Percentiles rank a stretch among this genome's conserved stretches.
phyloP scores from a whole-genome alignment of 306 rosid genomes.

The Begonia fuchsioides region DNA sequence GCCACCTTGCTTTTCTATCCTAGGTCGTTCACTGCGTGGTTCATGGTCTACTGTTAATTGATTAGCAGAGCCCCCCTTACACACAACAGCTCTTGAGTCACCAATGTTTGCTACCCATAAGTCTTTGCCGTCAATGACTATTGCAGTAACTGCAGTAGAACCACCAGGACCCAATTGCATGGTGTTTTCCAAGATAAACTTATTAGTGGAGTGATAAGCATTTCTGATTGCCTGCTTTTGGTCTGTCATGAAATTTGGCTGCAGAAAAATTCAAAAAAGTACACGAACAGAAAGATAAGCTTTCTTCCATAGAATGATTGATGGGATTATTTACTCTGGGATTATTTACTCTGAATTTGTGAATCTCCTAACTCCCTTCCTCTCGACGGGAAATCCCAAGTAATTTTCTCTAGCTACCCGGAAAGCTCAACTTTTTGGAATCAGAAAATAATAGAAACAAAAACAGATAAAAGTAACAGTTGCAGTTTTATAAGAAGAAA shows the following conservation, averaged over 20 bases:
- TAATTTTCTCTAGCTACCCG: too few relatives aligned
- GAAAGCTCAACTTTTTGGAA: too few relatives aligned
- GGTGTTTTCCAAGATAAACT: conserved; percentile 5
- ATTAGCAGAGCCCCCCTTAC: conserved; percentile 4
- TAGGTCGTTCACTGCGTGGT: conserved; percentile 9
- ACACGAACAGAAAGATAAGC: neutral
- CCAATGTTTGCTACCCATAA: conserved; percentile 11
- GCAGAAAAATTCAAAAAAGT: neutral
- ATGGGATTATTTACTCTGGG: too few relatives aligned
- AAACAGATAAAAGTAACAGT: too few relatives aligned
- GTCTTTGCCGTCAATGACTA: conserved; percentile 9
- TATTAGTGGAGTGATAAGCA: conserved; percentile 8
- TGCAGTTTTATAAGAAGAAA: too few relatives aligned
- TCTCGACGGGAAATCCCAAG: too few relatives aligned
- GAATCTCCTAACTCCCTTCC: too few relatives aligned
- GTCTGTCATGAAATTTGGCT: conserved; percentile 4
- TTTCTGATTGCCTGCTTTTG: conserved; percentile 5
- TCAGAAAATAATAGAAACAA: too few relatives aligned
- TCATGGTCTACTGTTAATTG: conserved; percentile 12
- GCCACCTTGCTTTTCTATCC: conserved; percentile 12
- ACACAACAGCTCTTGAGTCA: conserved; percentile 10
- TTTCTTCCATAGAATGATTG: too few relatives aligned
- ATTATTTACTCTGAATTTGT: too few relatives aligned
- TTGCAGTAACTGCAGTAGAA: conserved; percentile 13
- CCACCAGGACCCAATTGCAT: conserved; percentile 10